These are phyloP conservation scores for Chalciporus sp. DNA, from an alignment of 1,284 basidiomycete species.

Conservation along the genomic window DNA sequence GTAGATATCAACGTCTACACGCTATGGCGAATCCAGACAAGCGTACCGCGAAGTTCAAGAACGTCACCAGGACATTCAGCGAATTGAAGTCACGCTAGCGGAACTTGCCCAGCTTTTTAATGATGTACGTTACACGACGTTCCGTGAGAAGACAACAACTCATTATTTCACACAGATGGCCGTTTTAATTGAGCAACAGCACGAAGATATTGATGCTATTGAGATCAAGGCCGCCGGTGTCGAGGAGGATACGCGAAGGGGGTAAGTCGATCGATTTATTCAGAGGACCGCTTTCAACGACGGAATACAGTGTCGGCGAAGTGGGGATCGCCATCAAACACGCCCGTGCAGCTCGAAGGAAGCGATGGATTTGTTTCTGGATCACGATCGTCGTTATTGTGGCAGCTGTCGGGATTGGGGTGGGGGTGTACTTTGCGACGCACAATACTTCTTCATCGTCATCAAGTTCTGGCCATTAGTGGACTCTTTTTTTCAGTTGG, in stretches of 20 bases:
- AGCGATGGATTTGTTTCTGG: constrained; percentile 78
- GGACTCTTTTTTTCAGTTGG: neutral
- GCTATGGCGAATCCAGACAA: constrained; percentile 82
- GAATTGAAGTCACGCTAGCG: constrained; percentile 85
- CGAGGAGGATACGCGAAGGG: constrained; percentile 67
- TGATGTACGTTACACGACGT: constrained; percentile 50
- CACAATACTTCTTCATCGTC: constrained; percentile 7
- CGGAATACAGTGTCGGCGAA: constrained; percentile 52
- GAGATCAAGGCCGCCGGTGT: constrained; percentile 65
- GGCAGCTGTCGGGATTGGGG: constrained; percentile 29
- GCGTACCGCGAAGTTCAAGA: constrained; percentile 92
- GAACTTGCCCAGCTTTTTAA: constrained; percentile 90
- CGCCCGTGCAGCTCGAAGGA: constrained; percentile 72
- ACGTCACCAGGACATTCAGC: constrained; percentile 85
- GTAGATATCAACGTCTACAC: constrained; percentile 70
- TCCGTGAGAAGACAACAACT: neutral
- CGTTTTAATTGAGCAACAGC: constrained; percentile 77
- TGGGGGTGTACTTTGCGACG: constrained; percentile 33
- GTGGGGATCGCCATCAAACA: constrained; percentile 74
- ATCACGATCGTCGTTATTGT: constrained; percentile 32
- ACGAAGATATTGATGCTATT: constrained; percentile 69
- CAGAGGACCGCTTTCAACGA: neutral
- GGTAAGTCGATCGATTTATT: constrained; percentile 48
- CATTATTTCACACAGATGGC: constrained; percentile 58
- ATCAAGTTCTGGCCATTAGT: constrained; percentile 3